A percentile compares a stretch with the other conserved stretches of the same genome.
phyloP scores from a whole-genome alignment of 306 rosid genomes.

The Dalbergia oliveri region DNA sequence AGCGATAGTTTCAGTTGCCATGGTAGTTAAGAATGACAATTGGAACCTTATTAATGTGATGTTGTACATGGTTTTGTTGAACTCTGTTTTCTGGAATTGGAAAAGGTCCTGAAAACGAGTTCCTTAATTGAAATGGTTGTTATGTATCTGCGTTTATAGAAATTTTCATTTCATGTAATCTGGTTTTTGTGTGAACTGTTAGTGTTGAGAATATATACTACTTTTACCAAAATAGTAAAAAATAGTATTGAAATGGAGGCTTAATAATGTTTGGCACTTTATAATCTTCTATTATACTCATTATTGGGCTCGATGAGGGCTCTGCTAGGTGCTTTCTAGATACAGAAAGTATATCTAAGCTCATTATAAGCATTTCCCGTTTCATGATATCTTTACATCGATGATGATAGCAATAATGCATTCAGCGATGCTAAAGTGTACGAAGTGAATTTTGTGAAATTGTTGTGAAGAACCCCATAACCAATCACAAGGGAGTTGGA shows the following conservation, averaged over 20 bases:
- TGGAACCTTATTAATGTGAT: not conserved
- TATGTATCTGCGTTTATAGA: not conserved
- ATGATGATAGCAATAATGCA: not conserved
- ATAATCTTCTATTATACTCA: not conserved
- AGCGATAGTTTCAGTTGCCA: constrained; percentile 6
- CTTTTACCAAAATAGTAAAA: not conserved
- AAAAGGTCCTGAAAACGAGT: constrained; percentile 15
- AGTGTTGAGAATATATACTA: not conserved
- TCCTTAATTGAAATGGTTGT: constrained; percentile 23
- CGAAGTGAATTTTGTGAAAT: no score
- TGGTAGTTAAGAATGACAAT: constrained; percentile 35
- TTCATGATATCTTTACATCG: not conserved
- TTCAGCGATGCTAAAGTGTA: no score
- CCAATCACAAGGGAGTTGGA: no score
- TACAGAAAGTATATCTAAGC: constrained; percentile 27
- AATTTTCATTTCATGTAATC: not conserved
- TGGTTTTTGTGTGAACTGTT: constrained; percentile 12
- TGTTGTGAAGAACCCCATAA: no score
- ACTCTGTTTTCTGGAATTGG: constrained; percentile 35
- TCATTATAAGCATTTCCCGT: constrained; percentile 7
- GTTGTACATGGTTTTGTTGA: constrained; percentile 28
- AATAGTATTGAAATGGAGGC: not conserved
- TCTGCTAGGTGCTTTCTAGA: not conserved
- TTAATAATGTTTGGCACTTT: not conserved
- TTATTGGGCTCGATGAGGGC: constrained; percentile 20